phyloP scores from a whole-genome alignment of 2,329 filamentous ascomycete genomes.

The Trichoderma lentiforme region DNA sequence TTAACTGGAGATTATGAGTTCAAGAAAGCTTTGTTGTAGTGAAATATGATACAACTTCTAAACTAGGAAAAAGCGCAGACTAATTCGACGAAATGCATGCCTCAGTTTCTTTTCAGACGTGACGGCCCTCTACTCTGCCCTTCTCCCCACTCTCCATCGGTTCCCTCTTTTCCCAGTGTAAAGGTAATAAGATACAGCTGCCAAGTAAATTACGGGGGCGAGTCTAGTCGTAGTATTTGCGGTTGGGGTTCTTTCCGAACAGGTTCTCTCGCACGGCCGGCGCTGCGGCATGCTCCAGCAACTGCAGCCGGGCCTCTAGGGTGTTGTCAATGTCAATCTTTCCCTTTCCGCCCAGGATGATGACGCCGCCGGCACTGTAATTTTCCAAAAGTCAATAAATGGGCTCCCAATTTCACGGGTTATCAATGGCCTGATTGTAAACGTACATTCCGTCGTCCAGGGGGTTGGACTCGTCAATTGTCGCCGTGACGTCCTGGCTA shows the following conservation, averaged over 20 bases:
- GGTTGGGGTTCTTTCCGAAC: constrained; percentile 92
- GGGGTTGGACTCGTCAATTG: constrained; percentile 74
- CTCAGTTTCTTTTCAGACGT: constrained; percentile 1
- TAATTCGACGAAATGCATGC: constrained; percentile 17
- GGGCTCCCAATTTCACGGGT: not conserved
- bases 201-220: not conserved
- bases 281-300: constrained; percentile 81
- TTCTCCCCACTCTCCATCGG: not conserved
- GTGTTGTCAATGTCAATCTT: constrained; percentile 99
- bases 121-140: not conserved
- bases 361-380: constrained; percentile 74
- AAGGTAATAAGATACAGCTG: constrained; percentile 3
- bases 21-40: constrained; percentile 21
- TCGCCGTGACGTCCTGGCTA: constrained; percentile 65
- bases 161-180: constrained; percentile 1
- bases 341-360: constrained; percentile 75
- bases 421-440: constrained; percentile 24
- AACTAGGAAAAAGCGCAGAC: constrained; percentile 29
- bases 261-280: constrained; percentile 81
- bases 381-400: constrained; percentile 20
- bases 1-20: not conserved
- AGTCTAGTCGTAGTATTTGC: constrained; percentile 88
- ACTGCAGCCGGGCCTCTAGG: constrained; percentile 81
- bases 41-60: constrained; percentile 36
- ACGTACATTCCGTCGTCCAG: constrained; percentile 82